Conservation (phyloP, 371 early-diverging fungal genomes). For the Mucor racemosus region DNA sequence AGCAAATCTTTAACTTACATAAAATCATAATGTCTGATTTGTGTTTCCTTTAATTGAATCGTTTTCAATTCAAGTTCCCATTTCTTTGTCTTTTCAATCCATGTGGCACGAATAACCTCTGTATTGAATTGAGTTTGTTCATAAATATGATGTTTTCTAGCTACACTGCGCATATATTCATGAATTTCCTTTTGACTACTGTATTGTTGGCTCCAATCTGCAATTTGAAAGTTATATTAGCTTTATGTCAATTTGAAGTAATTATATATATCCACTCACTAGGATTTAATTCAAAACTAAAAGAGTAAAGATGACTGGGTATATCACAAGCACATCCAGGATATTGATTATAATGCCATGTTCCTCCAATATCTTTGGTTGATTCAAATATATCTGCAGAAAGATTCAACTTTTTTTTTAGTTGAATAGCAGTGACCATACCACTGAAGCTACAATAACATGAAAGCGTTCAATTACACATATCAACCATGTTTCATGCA, state of each 20-base stretch:
- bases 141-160: conserved; percentile 49
- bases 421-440: conserved; percentile 59
- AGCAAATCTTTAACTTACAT: neutral
- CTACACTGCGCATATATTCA: conserved; percentile 52
- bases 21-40: neutral
- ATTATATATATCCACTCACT: neutral
- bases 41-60: neutral
- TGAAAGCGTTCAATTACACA: neutral
- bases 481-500: neutral
- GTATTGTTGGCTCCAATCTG: conserved; percentile 56
- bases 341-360: conserved; percentile 64
- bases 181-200: conserved; percentile 55
- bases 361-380: conserved; percentile 61
- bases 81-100: conserved; percentile 49
- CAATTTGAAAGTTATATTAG: neutral
- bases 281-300: conserved; percentile 48
- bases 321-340: conserved; percentile 68
- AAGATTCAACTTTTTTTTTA: conserved; percentile 51
- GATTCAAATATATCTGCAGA: conserved; percentile 57
- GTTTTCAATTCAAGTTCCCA: conserved; percentile 41
- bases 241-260: neutral
- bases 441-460: conserved; percentile 54
- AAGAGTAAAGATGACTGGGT: conserved; percentile 60
- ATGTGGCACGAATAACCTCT: conserved; percentile 43
- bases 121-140: conserved; percentile 54